A percentile compares a stretch with the other conserved stretches of the same genome.
Evolutionary conservation across 768 basidiomycete genomes (phyloP).

Genomic region (Pholiota molesta): DNA sequence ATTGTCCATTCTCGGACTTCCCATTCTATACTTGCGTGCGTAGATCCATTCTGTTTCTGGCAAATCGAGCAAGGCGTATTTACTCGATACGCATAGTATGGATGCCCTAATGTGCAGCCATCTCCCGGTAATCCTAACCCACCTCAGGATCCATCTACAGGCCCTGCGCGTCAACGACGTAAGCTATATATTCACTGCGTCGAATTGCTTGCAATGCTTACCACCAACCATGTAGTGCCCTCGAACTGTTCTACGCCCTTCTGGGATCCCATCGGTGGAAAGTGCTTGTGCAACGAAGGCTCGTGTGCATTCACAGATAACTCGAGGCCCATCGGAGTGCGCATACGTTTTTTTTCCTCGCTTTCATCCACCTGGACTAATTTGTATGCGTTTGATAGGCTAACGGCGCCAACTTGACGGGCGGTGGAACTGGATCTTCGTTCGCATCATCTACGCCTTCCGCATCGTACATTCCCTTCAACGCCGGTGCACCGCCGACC

Average conservation of each 20-base stretch:
- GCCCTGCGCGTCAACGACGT: constrained; percentile 59
- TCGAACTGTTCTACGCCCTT: constrained; percentile 76
- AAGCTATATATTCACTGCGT: constrained; percentile 19
- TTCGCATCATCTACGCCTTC: constrained; percentile 27
- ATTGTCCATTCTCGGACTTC: constrained; percentile 72
- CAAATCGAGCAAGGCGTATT: neutral
- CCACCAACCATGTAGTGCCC: constrained; percentile 47
- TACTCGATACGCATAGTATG: constrained; percentile 52
- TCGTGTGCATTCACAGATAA: constrained; percentile 66
- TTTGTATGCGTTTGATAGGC: constrained; percentile 39
- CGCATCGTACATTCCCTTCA: constrained; percentile 52
- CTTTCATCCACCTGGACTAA: constrained; percentile 1
- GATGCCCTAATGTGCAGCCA: constrained; percentile 62
- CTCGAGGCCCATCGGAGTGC: constrained; percentile 65
- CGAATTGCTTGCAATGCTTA: neutral
- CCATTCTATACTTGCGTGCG: constrained; percentile 80
- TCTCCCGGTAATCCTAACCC: constrained; percentile 69
- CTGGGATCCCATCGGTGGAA: constrained; percentile 75
- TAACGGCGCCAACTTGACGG: constrained; percentile 71
- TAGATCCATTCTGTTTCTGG: constrained; percentile 16
- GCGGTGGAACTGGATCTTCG: constrained; percentile 51
- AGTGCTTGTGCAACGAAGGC: constrained; percentile 60
- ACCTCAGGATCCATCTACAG: constrained; percentile 49
- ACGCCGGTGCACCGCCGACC: constrained; percentile 32
- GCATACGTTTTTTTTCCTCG: constrained; percentile 22